Base-by-base conservation (phyloP, 2,329 filamentous ascomycete genomes). In the Waltergamsia citrina region DNA sequence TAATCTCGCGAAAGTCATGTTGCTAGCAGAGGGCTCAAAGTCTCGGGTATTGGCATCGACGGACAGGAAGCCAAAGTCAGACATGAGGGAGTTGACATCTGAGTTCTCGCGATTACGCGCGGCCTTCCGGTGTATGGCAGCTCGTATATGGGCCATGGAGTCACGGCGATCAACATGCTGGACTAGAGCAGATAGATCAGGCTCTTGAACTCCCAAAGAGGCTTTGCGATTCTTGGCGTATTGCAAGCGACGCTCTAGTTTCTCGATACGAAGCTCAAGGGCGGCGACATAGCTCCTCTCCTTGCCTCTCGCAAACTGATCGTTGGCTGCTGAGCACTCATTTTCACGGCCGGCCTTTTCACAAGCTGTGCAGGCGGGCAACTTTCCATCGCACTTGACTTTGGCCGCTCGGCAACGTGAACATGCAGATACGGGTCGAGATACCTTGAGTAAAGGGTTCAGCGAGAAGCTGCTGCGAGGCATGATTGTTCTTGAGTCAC, bases 341-440 rank as follows among this genome's bases (percentile, higher is more conserved):
- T 71, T 79, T 36, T 84, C 78, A 41, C 86, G 81, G 20, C 88
- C 87, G 11, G 86, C 85, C 59, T 87, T 88, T 58, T 95, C 90
- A 53, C 92, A 96, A 14, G 90, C 90, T 7, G 87, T 93, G 53
- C 92, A 98, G 7, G 88, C 87, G 9, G 92, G 92, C 24, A 96
- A 67, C 57, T 95, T 95, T 41, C 92, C 90, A 62, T 96, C 92
- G 51, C 92, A 98, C 69, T 93, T 95, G 54, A 96, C 87, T 64
- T 98, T 98, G 35, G 90, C 88, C 40, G 81, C 76, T 40, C 92
- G 85, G 63, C 84, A 90, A 65, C 82, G 69, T 34, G 82, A 84
- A 58, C 84, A 90, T 18, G 85, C 84, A 34, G 82, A 82, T 24
- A 87, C 83, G 4, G 84, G 83, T 42, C 84, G 72, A 49, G 82